Percentiles rank a stretch among this genome's conserved stretches.
Conservation (phyloP, 345 rosid genomes). For the thale cress (Arabidopsis thaliana) region DNA sequence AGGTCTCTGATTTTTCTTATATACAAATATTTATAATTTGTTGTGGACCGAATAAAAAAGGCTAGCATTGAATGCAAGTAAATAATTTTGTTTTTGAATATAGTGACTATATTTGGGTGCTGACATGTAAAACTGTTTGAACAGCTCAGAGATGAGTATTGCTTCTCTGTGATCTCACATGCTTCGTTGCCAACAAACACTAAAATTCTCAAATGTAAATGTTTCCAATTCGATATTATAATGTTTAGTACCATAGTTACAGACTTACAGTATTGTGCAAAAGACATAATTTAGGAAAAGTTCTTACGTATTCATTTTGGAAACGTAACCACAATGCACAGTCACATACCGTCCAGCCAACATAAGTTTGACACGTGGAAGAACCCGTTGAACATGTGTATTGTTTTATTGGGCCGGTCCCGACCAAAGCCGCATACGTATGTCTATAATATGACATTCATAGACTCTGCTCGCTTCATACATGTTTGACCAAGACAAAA, state of each 20-base stretch:
- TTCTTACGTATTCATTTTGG: constrained; percentile 25
- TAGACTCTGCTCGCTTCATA: background rate
- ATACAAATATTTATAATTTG: background rate
- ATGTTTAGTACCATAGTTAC: background rate
- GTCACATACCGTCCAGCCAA: constrained; percentile 42
- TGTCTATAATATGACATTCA: constrained; percentile 2
- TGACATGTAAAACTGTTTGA: constrained; percentile 28
- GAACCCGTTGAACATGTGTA: constrained; percentile 18
- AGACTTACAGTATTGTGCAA: constrained; percentile 1
- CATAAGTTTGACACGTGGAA: background rate
- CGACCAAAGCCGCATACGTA: constrained; percentile 35
- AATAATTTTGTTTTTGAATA: background rate
- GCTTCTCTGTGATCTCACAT: constrained; percentile 38
- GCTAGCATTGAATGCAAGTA: background rate
- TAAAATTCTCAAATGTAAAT: background rate
- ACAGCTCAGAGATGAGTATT: constrained; percentile 34
- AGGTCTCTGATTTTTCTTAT: background rate
- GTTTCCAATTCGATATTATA: background rate
- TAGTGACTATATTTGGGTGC: constrained; percentile 11
- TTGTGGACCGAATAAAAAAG: background rate
- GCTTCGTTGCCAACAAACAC: constrained; percentile 30
- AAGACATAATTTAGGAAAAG: constrained; percentile 20
- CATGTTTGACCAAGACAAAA: background rate
- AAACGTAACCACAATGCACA: constrained; percentile 29
- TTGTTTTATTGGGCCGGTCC: constrained; percentile 41